Base-by-base conservation (phyloP, 2,329 filamentous ascomycete genomes). In the Pseudogymnoascus sp. region DNA sequence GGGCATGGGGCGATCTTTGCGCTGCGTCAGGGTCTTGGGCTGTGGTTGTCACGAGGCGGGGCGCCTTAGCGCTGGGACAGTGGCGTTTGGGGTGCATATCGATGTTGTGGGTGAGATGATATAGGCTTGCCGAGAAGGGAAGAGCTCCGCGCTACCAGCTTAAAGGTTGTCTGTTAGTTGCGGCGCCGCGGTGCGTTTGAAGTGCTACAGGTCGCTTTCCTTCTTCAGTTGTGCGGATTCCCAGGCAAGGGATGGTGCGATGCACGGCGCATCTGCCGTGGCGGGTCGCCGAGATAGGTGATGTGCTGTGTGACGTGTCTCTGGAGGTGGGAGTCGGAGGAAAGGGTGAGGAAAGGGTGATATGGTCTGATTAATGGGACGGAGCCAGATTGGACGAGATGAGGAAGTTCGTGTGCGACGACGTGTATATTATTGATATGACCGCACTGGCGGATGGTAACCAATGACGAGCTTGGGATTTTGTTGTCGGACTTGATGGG, bases 41-140 rank as follows among this genome's bases (percentile, higher is more conserved):
- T n/a, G 45, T 52, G 26, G n/a, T 18, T 52, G 45, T 52, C 45
- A 52, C 45, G 45, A 18, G 45, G 45, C 45, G 45, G 45, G 26
- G 45, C n/a, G 45, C 9, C n/a, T 15, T 52, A 52, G 23, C 45
- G 45, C 26, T 52, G 23, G 13, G 23, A 52, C 9, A 19, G 23
- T 52, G 23, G 41, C 41, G 39, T 45, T 45, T 9, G 12, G 12
- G 39, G 39, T 45, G 39, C 39, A n/a, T 48, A 5, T 48, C 1
- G 23, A 18, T 7, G 21, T 10, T 18, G 13, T 48, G 41, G 41
- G 28, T 18, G n/a, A 18, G 23, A 30, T 9, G 23, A 8, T 52
- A 30, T 19, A 5, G 45, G 12, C 30, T 23, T 52, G n/a, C 45
- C 26, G 45, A 18, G 45, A 48, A 13, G 21, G 13, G 39, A 5